A percentile compares a stretch with the other conserved stretches of the same genome.
Evolutionary conservation across 116 monocot genomes (phyloP).

Genomic region (Trichopus zeylanicus): DNA sequence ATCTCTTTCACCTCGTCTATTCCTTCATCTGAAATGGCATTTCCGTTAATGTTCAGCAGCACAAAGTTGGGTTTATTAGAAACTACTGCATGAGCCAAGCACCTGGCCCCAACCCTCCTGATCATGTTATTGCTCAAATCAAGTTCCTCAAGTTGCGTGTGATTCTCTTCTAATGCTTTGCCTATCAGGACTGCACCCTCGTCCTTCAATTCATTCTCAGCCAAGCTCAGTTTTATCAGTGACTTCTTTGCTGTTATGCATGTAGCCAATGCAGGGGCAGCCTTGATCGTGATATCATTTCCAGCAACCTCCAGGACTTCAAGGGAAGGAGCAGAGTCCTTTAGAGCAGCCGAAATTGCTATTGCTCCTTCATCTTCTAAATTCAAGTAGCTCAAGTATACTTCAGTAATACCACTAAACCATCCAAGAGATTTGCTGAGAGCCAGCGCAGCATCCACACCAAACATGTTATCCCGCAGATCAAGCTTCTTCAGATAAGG

Average conservation of each 20-base stretch:
- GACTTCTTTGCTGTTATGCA: constrained; percentile 25
- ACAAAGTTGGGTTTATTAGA: constrained; percentile 47
- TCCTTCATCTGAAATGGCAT: constrained; percentile 81
- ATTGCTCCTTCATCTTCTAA: constrained; percentile 59
- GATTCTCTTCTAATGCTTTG: constrained; percentile 38
- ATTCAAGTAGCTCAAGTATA: constrained; percentile 71
- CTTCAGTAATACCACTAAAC: constrained; percentile 39
- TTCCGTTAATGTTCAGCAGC: constrained; percentile 70
- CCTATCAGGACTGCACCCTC: constrained; percentile 58
- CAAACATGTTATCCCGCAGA: constrained; percentile 78
- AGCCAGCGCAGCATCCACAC: constrained; percentile 47
- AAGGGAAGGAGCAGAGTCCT: constrained; percentile 25
- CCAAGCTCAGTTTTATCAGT: constrained; percentile 47
- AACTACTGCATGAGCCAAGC: constrained; percentile 48
- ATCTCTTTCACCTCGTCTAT: constrained; percentile 83
- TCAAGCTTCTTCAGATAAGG: constrained; percentile 51
- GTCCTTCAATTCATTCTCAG: constrained; percentile 69
- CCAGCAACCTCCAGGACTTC: constrained; percentile 69
- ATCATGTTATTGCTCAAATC: constrained; percentile 60
- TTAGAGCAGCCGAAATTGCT: constrained; percentile 45
- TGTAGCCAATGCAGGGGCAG: constrained; percentile 17
- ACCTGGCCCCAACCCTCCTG: constrained; percentile 60
- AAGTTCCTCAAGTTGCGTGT: constrained; percentile 38
- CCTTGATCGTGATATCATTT: constrained; percentile 42
- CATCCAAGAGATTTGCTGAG: constrained; percentile 36